phyloP scores from a whole-genome alignment of 1,284 basidiomycete genomes.

The Fistulinella staudtii region DNA sequence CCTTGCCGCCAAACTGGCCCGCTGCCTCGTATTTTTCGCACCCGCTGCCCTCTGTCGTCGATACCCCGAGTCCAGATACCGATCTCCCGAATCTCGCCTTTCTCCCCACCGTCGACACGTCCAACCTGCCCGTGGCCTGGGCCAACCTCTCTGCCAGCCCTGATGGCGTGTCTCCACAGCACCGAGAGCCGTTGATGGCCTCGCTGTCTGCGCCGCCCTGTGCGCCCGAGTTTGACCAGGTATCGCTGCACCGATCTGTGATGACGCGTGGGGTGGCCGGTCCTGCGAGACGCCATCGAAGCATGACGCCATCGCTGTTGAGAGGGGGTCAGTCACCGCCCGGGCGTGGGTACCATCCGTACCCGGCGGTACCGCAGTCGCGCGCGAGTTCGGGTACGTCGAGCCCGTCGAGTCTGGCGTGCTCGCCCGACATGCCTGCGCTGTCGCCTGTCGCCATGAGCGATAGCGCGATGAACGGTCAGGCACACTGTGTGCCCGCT shows the following conservation, averaged over 20 bases:
- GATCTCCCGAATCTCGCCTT: slow-evolving; percentile 24
- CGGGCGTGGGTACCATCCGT: slow-evolving; percentile 29
- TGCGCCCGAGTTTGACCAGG: slow-evolving; percentile 56
- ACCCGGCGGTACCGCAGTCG: slow-evolving; percentile 24
- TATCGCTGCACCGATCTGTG: slow-evolving; percentile 21
- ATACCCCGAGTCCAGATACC: slow-evolving; percentile 19
- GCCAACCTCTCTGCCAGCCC: slow-evolving; percentile 28
- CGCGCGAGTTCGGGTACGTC: slow-evolving; percentile 29
- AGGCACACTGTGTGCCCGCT: slow-evolving; percentile 22
- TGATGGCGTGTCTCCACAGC: slow-evolving; percentile 34
- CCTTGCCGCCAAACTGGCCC: slow-evolving; percentile 17
- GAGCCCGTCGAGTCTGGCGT: slow-evolving; percentile 28
- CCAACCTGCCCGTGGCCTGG: slow-evolving; percentile 31
- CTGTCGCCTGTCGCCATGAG: slow-evolving; percentile 21
- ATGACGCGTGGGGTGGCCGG: slow-evolving; percentile 40
- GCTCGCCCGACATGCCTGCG: slow-evolving; percentile 29
- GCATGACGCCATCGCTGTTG: slow-evolving; percentile 65
- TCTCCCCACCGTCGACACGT: slow-evolving; percentile 22
- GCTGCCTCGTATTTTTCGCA: slow-evolving; percentile 25
- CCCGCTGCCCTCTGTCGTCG: slow-evolving; percentile 7
- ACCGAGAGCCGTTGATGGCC: slow-evolving; percentile 36
- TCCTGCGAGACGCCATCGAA: slow-evolving; percentile 63
- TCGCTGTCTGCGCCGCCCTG: slow-evolving; percentile 66
- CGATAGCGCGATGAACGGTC: slow-evolving; percentile 12
- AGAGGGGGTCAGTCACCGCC: slow-evolving; percentile 35